Conservation (phyloP, 2,329 filamentous ascomycete species). For the Eutypa lata region DNA sequence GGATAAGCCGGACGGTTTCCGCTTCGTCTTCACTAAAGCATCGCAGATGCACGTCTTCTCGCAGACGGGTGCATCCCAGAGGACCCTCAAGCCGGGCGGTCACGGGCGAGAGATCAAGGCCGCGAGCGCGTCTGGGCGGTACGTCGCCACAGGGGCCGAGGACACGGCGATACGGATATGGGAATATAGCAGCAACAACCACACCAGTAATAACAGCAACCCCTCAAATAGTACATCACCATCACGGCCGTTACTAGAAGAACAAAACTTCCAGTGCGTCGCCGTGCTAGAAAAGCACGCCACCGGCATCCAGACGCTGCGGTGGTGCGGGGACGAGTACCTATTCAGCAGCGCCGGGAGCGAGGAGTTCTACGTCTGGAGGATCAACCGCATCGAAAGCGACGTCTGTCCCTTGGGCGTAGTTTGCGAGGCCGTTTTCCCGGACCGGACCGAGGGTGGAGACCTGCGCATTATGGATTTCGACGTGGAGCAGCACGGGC, state of each 20-base stretch:
- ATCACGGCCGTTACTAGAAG: too few relatives aligned
- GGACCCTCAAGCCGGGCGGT: conserved; percentile 63
- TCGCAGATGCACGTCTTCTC: conserved; percentile 49
- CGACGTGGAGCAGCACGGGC: conserved; percentile 44
- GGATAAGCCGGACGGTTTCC: conserved; percentile 30
- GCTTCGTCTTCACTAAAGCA: conserved; percentile 74
- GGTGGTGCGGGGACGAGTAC: conserved; percentile 68
- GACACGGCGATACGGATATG: conserved; percentile 74
- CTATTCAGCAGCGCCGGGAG: conserved; percentile 84
- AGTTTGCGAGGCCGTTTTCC: conserved; percentile 52
- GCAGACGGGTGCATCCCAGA: conserved; percentile 33
- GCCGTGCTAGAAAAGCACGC: conserved; percentile 73
- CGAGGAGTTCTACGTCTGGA: conserved; percentile 90
- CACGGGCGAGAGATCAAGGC: conserved; percentile 83
- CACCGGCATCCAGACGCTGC: conserved; percentile 77
- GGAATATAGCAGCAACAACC: conserved; percentile 33
- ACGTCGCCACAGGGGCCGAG: conserved; percentile 67
- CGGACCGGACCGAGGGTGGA: conserved; percentile 46
- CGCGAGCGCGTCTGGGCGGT: conserved; percentile 37
- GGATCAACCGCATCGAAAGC: conserved; percentile 52
- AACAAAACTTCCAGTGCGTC: conserved; percentile 42
- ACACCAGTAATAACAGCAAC: too few relatives aligned
- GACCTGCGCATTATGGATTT: conserved; percentile 84
- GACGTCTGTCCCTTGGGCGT: conserved; percentile 50
- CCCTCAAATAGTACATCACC: too few relatives aligned